Evolutionary conservation across 1,139 yeast species (phyloP), one percentile per base, ranked within the genome.

Genomic region (Suhomyces coccinellae): DNA sequence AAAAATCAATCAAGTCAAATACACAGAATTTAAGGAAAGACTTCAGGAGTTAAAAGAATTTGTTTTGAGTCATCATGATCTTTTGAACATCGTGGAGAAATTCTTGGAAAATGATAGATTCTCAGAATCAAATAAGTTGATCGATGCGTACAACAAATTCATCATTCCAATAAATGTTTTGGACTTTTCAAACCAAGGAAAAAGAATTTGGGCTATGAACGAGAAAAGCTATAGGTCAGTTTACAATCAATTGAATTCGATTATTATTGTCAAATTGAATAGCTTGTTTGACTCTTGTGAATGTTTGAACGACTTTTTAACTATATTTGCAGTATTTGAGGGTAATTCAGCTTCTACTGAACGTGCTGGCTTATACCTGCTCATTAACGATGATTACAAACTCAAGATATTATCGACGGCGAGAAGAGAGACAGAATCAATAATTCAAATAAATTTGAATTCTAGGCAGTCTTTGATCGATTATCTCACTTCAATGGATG

Each of bases 61-160:
- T 50, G 70, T 91, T 51, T 50, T 57, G 0, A 71, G 75, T 10
- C 93, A 88, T 54, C 72, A 79, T 36, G 78, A 79, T 43, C 65
- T 86, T 20, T 57, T 63, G 6, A 52, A 55, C 2, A 65, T 68
- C 14, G 67, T 79, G 3, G 57, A 60, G 17, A 57, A 53, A 31
- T 59, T 69, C 31, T 52, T 61, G 14, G 55, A 55, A 22, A 55
- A 54, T 32, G 57, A 54, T 10, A 31, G 38, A 13, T 29, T 35
- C 28, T 14, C 36, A 3, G 49, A 47, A 26, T 53, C 59, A 3
- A 57, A 57, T 14, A 59, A 56, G 36, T 48, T 73, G 8, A 52
- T 52, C 3, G 65, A 65, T n/a, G 67, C 71, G 0, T 74, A 66
- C 48, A 63, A 64, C 40, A 63, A 62, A 38, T 58, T 54, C 32